Evolutionary conservation across 257 asterid species (phyloP), one percentile per base, ranked within the genome.

Genomic region (Leptodermis oblonga): DNA sequence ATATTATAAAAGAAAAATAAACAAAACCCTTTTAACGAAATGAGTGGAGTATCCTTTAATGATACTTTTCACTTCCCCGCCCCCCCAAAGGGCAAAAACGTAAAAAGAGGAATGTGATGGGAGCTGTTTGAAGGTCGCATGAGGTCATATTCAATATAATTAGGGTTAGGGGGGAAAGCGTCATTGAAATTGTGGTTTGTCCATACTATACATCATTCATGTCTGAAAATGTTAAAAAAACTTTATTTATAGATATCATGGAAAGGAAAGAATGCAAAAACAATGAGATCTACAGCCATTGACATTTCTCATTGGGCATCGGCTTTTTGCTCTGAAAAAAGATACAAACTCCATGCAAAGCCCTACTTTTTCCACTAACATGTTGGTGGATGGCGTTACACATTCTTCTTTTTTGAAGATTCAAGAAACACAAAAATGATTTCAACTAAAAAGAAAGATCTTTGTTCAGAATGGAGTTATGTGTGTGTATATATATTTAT

Each of bases 281-380:
- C 90, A 84, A 82, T 78, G 80, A 82, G 86, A 86, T 84, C 85
- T 74, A 55, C 33, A 76, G 84, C n/a, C 89, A 65, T 86, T 84
- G 90, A 84, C n/a, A n/a, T n/a, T n/a, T n/a, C n/a, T n/a, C 87
- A 78, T 81, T 84, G 74, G 76, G 45, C 64, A 61, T 51, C 70
- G 65, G 73, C 80, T 82, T 84, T 82, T 45, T 68, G 56, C 79
- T 73, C 66, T 71, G 65, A 68, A 80, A 80, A 74, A 80, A 70
- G n/a, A n/a, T n/a, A n/a, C n/a, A 65, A 72, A 71, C 59, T 71
- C 71, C 71, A 71, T 77, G 37, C 66, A 66, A 79, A 70, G 73
- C 67, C 71, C 62, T 69, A 65, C 79, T 73, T 81, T 82, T 80
- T 68, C 52, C 28, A 42, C n/a, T 67, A 66, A 61, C 45, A 69